A percentile compares a stretch with the other conserved stretches of the same genome.
phyloP scores from a whole-genome alignment of 2,329 filamentous ascomycete genomes.

The Aaosphaeria pasadenensis region DNA sequence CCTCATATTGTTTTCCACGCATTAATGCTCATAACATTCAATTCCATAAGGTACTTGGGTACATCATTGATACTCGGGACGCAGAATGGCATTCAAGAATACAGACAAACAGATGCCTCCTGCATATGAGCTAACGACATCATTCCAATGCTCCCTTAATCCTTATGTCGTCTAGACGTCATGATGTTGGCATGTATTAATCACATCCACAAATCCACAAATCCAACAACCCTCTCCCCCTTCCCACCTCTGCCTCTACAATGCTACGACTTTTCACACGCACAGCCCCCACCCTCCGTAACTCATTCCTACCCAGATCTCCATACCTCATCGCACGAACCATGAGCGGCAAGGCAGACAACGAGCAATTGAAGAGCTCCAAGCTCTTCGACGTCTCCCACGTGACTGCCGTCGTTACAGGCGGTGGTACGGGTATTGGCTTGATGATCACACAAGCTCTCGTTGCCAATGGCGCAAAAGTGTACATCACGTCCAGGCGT shows the following conservation, averaged over 20 bases:
- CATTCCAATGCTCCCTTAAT: no score
- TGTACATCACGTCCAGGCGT: slow-evolving; percentile 34
- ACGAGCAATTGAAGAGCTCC: slow-evolving; percentile 39
- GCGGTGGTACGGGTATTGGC: slow-evolving; percentile 50
- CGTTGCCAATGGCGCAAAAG: slow-evolving; percentile 60
- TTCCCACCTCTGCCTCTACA: neutral
- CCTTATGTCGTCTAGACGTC: no score
- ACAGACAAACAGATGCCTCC: no score
- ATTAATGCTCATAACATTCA: no score
- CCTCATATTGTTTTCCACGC: no score
- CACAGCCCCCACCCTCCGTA: slow-evolving; percentile 5
- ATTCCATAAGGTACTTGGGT: no score
- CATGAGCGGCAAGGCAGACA: slow-evolving; percentile 36
- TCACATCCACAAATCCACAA: no score
- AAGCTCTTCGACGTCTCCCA: slow-evolving; percentile 47
- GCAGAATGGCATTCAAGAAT: no score
- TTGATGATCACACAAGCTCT: slow-evolving; percentile 67
- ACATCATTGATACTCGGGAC: no score
- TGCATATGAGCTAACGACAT: no score
- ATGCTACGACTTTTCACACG: slow-evolving; percentile 32
- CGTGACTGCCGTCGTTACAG: slow-evolving; percentile 45
- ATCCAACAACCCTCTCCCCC: no score
- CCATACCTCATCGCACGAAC: slow-evolving; percentile 22
- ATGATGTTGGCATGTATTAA: no score
- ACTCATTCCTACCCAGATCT: slow-evolving; percentile 10